Base-by-base conservation (phyloP, 192 early-diverging fungal species). In the Pilaira anomala region DNA sequence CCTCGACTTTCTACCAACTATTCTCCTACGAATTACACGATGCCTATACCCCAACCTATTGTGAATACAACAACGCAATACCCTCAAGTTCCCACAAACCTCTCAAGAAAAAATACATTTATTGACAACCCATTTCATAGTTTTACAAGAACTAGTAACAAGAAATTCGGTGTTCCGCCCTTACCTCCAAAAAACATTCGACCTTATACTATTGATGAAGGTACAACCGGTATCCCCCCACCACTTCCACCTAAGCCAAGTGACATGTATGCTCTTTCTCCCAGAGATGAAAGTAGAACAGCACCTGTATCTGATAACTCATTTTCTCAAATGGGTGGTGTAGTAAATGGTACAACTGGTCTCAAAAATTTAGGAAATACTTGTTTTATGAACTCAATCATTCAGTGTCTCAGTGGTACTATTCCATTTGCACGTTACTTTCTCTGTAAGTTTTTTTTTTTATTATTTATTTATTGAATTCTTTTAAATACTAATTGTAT, bases 321-420 rank as follows among this genome's bases (percentile, higher is more conserved):
- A 8, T 73, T 61, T 36, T 77, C 71, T 42, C 66, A 63, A 22
- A 56, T 77, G n/a, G 82, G 84, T 21, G 71, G 81, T 0, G 73
- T 82, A 0, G 76, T 66, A 0, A 53, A 75, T 18, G 89, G 88
- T 16, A 80, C 80, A 11, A 87, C 87, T 0, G 89, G 91, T 33
- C 66, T 93, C 64, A 85, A 81, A 40, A 93, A 93, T 66, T 67
- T 93, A 53, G 91, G 91, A 54, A 93, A 91, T 65, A 93, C 91
- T 6, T 93, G 91, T 57, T 93, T 83, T 65, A 90, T 91, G 91
- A 93, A 93, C 67, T 85, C 89, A 46, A 82, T 91, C 24, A 82
- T 93, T 42, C 91, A 93, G 62, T 90, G 87, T 49, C 73, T 93
- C 19, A 86, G 80, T 29, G 87, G 85, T 7, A 90, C 91, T 0